phyloP scores from a whole-genome alignment of 2,329 filamentous ascomycete species.

The Clarireedia sp. region DNA sequence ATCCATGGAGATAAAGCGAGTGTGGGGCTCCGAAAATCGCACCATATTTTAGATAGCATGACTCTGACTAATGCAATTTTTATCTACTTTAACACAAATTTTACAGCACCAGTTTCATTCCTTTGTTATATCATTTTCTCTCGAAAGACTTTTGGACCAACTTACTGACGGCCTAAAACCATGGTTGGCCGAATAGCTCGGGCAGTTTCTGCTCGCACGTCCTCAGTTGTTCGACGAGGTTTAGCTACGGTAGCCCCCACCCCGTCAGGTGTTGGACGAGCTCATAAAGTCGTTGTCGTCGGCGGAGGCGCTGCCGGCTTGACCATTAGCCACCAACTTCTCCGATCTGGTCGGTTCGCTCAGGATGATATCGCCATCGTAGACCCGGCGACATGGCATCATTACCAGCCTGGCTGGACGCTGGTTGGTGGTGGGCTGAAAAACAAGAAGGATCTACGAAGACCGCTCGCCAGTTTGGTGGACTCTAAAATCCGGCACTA shows the following conservation, averaged over 20 bases:
- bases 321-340: slow-evolving; percentile 58
- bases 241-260: slow-evolving; percentile 21
- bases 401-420: slow-evolving; percentile 66
- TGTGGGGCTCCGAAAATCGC: too few relatives aligned
- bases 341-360: slow-evolving; percentile 47
- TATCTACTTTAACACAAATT: too few relatives aligned
- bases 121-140: too few relatives aligned
- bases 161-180: too few relatives aligned
- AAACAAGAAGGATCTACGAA: slow-evolving; percentile 48
- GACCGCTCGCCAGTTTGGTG: slow-evolving; percentile 42
- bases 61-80: too few relatives aligned
- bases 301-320: slow-evolving; percentile 61
- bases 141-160: too few relatives aligned
- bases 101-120: too few relatives aligned
- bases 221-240: neutral
- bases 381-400: slow-evolving; percentile 54
- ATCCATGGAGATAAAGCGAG: too few relatives aligned
- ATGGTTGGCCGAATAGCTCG: too few relatives aligned
- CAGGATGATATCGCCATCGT: slow-evolving; percentile 56
- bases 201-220: too few relatives aligned
- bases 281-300: slow-evolving; percentile 59
- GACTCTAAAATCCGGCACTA: slow-evolving; percentile 57
- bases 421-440: slow-evolving; percentile 60
- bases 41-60: too few relatives aligned
- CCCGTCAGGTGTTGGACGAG: slow-evolving; percentile 31